A percentile compares a stretch with the other conserved stretches of the same genome.
Evolutionary conservation across 768 basidiomycete species (phyloP).

Genomic region (Collybia nuda): DNA sequence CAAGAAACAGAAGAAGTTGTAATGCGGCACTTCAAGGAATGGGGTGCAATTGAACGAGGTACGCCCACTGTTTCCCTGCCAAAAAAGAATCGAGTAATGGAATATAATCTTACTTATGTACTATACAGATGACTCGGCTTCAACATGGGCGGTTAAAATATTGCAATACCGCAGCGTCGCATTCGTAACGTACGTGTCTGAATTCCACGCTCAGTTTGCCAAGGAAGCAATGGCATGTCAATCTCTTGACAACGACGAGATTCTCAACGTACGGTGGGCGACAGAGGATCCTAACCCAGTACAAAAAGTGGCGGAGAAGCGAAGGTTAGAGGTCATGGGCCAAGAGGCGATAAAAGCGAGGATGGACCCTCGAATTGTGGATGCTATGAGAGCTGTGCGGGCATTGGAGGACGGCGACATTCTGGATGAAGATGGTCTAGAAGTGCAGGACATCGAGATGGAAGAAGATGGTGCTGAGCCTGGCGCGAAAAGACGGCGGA

Average conservation of each 20-base stretch:
- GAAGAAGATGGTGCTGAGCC: conserved; percentile 31
- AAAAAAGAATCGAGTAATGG: not conserved
- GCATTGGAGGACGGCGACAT: conserved; percentile 83
- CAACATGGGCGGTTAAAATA: conserved; percentile 66
- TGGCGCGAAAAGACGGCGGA: conserved; percentile 34
- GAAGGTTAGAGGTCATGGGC: conserved; percentile 79
- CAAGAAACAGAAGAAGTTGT: conserved; percentile 92
- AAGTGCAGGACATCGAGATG: conserved; percentile 29
- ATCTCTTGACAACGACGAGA: conserved; percentile 95
- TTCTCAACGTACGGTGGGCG: conserved; percentile 98
- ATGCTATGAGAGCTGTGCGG: conserved; percentile 83
- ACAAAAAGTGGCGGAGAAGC: conserved; percentile 83
- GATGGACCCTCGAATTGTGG: conserved; percentile 86
- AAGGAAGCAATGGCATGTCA: conserved; percentile 99
- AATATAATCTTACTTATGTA: not conserved
- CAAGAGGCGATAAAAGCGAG: conserved; percentile 81
- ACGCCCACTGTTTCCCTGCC: conserved; percentile 31
- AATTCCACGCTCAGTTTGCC: conserved; percentile 89
- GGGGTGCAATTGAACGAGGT: conserved; percentile 93
- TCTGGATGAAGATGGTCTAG: conserved; percentile 38
- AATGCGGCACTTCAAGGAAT: conserved; percentile 90
- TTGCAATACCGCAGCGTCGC: conserved; percentile 94
- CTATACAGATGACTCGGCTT: conserved; percentile 23
- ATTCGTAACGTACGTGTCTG: conserved; percentile 92
- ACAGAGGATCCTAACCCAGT: conserved; percentile 98